Conservation (phyloP, 2,329 filamentous ascomycete species). For the Trichophyton verrucosum region DNA sequence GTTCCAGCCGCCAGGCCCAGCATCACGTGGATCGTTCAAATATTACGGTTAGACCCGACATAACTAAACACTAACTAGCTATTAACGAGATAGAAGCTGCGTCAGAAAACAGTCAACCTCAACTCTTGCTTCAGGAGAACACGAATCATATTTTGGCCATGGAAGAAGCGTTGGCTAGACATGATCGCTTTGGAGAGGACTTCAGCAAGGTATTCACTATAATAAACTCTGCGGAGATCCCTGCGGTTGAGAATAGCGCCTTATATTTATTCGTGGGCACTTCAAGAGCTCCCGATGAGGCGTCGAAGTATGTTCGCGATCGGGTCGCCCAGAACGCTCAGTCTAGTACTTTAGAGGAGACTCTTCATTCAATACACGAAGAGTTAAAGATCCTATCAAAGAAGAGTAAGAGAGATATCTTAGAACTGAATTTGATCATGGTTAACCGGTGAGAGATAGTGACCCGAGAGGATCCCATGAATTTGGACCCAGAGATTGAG, state of each 20-base stretch:
- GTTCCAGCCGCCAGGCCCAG: background rate
- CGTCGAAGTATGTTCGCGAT: conserved; percentile 7
- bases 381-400: background rate
- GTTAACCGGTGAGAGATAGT: conserved; percentile 2
- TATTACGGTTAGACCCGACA: background rate
- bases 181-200: background rate
- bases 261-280: background rate
- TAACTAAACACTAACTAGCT: too few species aligned
- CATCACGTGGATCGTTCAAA: background rate
- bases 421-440: background rate
- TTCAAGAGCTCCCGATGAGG: background rate
- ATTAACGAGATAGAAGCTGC: too few species aligned
- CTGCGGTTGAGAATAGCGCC: conserved; percentile 2
- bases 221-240: conserved; percentile 5
- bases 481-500: conserved; percentile 6
- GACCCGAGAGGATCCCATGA: background rate
- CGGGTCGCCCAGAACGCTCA: conserved; percentile 4
- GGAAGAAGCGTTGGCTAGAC: background rate
- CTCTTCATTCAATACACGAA: conserved; percentile 5
- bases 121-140: background rate
- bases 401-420: conserved; percentile 8
- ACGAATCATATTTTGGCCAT: background rate
- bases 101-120: background rate
- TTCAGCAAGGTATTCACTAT: background rate
- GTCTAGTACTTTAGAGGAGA: conserved; percentile 5